phyloP scores from a whole-genome alignment of 257 asterid genomes.

The Ophiorrhiza pumila region DNA sequence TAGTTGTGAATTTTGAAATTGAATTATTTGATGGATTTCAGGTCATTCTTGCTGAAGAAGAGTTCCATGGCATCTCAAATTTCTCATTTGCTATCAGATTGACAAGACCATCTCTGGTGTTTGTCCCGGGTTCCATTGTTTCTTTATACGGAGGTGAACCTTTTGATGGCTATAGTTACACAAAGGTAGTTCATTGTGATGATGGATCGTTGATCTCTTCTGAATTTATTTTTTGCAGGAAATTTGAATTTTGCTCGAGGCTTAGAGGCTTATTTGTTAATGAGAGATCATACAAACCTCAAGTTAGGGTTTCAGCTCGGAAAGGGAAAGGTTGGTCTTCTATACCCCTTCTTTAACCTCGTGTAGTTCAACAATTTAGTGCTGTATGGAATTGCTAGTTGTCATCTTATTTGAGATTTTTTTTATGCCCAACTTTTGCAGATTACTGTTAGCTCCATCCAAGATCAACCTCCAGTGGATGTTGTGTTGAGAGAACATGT shows the following conservation, averaged over 20 bases:
- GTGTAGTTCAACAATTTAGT: not conserved
- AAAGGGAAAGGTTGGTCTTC: conserved; percentile 47
- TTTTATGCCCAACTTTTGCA: conserved; percentile 4
- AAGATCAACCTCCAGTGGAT: conserved; percentile 55
- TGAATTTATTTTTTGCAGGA: conserved; percentile 26
- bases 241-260: conserved; percentile 44
- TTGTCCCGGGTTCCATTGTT: conserved; percentile 45
- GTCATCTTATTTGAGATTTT: not conserved
- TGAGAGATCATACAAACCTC: conserved; percentile 60
- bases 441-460: conserved; percentile 52
- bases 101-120: conserved; percentile 59
- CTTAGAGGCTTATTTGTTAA: conserved; percentile 46
- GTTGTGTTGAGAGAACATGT: conserved; percentile 54
- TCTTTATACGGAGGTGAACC: conserved; percentile 43
- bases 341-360: not conserved
- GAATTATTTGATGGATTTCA: conserved; percentile 9
- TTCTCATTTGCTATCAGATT: conserved; percentile 56
- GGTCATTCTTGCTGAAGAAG: conserved; percentile 64
- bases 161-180: not conserved
- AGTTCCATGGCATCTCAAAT: conserved; percentile 55
- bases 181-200: too few relatives aligned
- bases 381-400: not conserved
- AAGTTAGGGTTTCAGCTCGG: conserved; percentile 66
- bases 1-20: too few relatives aligned
- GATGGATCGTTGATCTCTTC: not conserved